Evolutionary conservation across 345 rosid species (phyloP).

Genomic region (Stellera chamaejasme): DNA sequence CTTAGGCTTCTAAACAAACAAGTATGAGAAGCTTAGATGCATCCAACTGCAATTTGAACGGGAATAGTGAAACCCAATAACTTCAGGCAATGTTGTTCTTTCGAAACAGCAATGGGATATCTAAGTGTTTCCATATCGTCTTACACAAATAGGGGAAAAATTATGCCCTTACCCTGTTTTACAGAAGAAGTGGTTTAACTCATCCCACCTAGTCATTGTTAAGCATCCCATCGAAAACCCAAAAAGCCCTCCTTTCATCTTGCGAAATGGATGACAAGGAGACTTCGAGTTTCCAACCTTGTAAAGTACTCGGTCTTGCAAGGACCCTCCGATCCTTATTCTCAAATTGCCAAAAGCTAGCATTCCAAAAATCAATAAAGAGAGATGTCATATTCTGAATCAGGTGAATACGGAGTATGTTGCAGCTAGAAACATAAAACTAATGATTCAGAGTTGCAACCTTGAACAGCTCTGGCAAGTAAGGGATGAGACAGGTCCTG

Average conservation of each 20-base stretch:
- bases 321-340: slow-evolving; percentile 91
- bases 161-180: slow-evolving; percentile 49
- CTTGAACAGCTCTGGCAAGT: slow-evolving; percentile 73
- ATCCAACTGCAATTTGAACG: not conserved
- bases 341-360: slow-evolving; percentile 72
- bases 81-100: not conserved
- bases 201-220: slow-evolving; percentile 91
- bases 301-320: slow-evolving; percentile 89
- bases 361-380: slow-evolving; percentile 11
- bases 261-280: slow-evolving; percentile 64
- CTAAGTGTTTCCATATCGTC: too few species aligned
- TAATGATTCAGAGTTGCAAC: slow-evolving; percentile 25
- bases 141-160: not conserved
- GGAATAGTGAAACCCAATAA: not conserved
- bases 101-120: not conserved
- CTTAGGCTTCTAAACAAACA: not conserved
- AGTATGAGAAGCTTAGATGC: not conserved
- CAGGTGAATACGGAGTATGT: slow-evolving; percentile 1
- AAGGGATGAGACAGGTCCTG: slow-evolving; percentile 83
- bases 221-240: slow-evolving; percentile 94
- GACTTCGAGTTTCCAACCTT: slow-evolving; percentile 40
- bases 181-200: slow-evolving; percentile 51
- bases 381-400: slow-evolving; percentile 1
- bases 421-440: not conserved
- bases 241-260: slow-evolving; percentile 55